Conservation (phyloP, 495 filamentous ascomycete species). For the Cetradonia linearis region DNA sequence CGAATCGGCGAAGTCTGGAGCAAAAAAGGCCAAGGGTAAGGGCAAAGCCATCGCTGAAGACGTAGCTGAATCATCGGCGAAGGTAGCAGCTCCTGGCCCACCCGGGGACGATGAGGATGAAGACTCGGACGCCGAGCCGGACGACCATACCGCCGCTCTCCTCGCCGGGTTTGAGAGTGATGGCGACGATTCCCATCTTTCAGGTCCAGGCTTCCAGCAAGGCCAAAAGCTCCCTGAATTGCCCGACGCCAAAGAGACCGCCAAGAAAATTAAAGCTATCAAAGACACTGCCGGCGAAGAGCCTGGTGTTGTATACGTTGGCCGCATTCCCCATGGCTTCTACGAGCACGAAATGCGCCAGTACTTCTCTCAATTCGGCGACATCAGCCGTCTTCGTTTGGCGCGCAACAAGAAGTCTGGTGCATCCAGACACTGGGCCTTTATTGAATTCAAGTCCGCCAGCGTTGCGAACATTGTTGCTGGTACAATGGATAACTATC, state of each 20-base stretch:
- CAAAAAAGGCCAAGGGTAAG: constrained; percentile 21
- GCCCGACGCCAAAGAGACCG: constrained; percentile 51
- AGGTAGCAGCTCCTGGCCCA: constrained; percentile 24
- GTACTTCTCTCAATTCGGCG: constrained; percentile 94
- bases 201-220: constrained; percentile 44
- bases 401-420: constrained; percentile 87
- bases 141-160: constrained; percentile 60
- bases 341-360: constrained; percentile 89
- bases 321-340: constrained; percentile 87
- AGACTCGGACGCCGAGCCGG: constrained; percentile 36
- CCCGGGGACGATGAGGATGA: constrained; percentile 32
- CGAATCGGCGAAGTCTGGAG: constrained; percentile 24
- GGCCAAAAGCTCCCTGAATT: constrained; percentile 47
- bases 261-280: constrained; percentile 39
- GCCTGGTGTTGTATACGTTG: constrained; percentile 78
- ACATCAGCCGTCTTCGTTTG: constrained; percentile 68
- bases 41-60: constrained; percentile 17
- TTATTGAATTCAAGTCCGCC: constrained; percentile 72
- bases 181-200: constrained; percentile 48
- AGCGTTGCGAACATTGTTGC: constrained; percentile 81
- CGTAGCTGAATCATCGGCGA: constrained; percentile 24
- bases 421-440: constrained; percentile 80
- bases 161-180: constrained; percentile 76
- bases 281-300: constrained; percentile 34
- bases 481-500: constrained; percentile 94